Conservation (phyloP, 805 yeast species). For the Spathaspora arborariae region DNA sequence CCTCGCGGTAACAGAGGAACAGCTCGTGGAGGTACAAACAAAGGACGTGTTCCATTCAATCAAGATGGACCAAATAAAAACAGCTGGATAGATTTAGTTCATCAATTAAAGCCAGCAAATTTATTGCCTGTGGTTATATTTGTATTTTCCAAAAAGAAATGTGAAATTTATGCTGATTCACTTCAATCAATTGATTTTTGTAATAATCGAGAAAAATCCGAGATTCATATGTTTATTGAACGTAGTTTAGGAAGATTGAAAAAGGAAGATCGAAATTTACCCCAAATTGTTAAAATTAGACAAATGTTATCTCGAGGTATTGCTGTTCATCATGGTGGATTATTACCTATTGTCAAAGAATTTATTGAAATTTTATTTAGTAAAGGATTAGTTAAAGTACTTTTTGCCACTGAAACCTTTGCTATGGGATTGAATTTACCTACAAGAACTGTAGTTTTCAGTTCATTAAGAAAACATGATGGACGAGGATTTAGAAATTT, state of each 20-base stretch:
- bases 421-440: constrained; percentile 98
- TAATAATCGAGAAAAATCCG: constrained; percentile 80
- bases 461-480: constrained; percentile 84
- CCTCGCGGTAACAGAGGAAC: too few relatives aligned
- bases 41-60: constrained; percentile 19
- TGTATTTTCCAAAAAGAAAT: constrained; percentile 88
- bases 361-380: constrained; percentile 90
- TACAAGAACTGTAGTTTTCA: constrained; percentile 91
- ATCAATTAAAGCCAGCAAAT: constrained; percentile 59
- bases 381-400: constrained; percentile 76
- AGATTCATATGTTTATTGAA: constrained; percentile 90
- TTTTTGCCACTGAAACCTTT: constrained; percentile 97
- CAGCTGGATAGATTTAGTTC: constrained; percentile 73
- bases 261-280: constrained; percentile 88
- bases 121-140: constrained; percentile 90
- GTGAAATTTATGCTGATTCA: constrained; percentile 89
- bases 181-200: constrained; percentile 74
- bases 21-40: constrained; percentile 16
- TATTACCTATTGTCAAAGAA: constrained; percentile 89
- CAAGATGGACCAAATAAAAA: constrained; percentile 71
- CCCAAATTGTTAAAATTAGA: constrained; percentile 81
- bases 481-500: constrained; percentile 78
- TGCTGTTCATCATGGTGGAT: constrained; percentile 94
- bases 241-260: constrained; percentile 82
- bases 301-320: constrained; percentile 86